phyloP scores from a whole-genome alignment of 495 filamentous ascomycete genomes.

The Letharia lupina region DNA sequence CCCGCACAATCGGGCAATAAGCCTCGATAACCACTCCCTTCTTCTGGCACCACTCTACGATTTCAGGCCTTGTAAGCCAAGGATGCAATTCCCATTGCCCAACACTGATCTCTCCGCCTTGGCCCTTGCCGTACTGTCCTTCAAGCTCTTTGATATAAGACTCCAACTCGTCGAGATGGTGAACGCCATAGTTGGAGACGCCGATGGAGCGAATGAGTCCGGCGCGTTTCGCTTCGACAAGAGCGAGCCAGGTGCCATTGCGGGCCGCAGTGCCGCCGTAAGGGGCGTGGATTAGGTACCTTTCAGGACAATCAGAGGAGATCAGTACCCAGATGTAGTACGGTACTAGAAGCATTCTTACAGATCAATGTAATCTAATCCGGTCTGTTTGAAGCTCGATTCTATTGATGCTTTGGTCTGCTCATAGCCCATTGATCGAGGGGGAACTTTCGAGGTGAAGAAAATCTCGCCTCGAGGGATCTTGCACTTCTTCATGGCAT shows the following conservation, averaged over 20 bases:
- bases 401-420: slow-evolving; percentile 43
- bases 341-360: slow-evolving; percentile 22
- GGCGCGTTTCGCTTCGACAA: slow-evolving; percentile 46
- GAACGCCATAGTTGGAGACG: slow-evolving; percentile 48
- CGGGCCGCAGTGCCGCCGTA: slow-evolving; percentile 44
- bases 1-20: slow-evolving; percentile 70
- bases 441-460: slow-evolving; percentile 50
- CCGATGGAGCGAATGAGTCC: slow-evolving; percentile 47
- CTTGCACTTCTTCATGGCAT: slow-evolving; percentile 39
- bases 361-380: slow-evolving; percentile 49
- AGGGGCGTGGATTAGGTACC: slow-evolving; percentile 48
- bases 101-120: slow-evolving; percentile 67
- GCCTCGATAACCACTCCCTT: slow-evolving; percentile 67
- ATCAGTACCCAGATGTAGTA: neutral
- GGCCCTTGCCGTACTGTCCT: slow-evolving; percentile 50
- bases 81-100: slow-evolving; percentile 89
- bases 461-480: slow-evolving; percentile 44
- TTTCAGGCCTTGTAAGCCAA: slow-evolving; percentile 69
- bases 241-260: slow-evolving; percentile 45
- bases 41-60: slow-evolving; percentile 65
- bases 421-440: slow-evolving; percentile 40
- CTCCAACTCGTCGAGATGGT: slow-evolving; percentile 57
- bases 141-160: slow-evolving; percentile 61
- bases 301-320: slow-evolving; percentile 13
- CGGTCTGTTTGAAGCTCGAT: slow-evolving; percentile 38